Evolutionary conservation across 306 rosid genomes (phyloP).

Genomic region (Corylus avellana): DNA sequence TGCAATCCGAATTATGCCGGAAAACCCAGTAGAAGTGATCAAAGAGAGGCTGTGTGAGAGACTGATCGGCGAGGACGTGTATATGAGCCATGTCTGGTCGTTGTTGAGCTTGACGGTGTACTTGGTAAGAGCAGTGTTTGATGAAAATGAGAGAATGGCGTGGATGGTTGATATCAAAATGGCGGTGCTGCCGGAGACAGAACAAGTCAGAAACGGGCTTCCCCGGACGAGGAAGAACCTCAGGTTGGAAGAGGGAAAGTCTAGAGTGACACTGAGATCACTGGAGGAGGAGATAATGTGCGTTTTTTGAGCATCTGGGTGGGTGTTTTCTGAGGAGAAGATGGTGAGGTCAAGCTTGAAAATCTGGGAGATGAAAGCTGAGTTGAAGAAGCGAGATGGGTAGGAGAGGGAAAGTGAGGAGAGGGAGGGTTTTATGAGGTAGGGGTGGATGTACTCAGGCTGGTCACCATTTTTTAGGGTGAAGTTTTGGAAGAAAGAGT

Average conservation of each 20-base stretch:
- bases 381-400: constrained; percentile 50
- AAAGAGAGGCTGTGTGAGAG: constrained; percentile 36
- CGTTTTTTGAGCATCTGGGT: constrained; percentile 26
- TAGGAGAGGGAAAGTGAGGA: constrained; percentile 65
- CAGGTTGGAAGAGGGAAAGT: constrained; percentile 69
- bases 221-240: constrained; percentile 77
- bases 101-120: constrained; percentile 60
- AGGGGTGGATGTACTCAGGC: constrained; percentile 85
- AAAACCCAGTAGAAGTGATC: constrained; percentile 55
- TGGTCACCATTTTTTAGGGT: constrained; percentile 74
- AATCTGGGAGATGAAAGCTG: constrained; percentile 52
- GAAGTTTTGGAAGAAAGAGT: constrained; percentile 89
- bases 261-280: constrained; percentile 78
- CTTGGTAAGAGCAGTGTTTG: constrained; percentile 50
- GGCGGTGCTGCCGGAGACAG: constrained; percentile 39
- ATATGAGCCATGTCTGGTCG: constrained; percentile 80
- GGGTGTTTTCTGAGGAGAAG: constrained; percentile 34
- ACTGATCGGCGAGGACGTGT: constrained; percentile 55
- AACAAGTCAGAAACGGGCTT: constrained; percentile 66
- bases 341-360: constrained; percentile 68
- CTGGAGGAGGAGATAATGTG: constrained; percentile 66
- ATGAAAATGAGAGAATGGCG: constrained; percentile 54
- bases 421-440: constrained; percentile 59
- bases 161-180: constrained; percentile 31
- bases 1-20: constrained; percentile 69